Evolutionary conservation across 2,329 filamentous ascomycete species (phyloP), one percentile per base, ranked within the genome.

Genomic region (Sarocladium brachiariae): DNA sequence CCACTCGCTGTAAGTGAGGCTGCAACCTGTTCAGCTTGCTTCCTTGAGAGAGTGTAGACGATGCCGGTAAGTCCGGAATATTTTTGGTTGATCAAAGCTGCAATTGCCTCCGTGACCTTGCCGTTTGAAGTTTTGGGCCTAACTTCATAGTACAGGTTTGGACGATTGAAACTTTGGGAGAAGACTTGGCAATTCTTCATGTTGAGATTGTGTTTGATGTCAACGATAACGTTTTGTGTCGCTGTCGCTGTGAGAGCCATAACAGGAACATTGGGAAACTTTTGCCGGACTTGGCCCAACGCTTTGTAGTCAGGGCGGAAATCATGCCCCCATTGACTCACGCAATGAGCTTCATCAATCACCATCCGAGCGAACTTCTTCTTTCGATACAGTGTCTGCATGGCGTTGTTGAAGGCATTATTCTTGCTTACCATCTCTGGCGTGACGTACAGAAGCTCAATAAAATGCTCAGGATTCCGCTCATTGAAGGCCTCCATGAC

Each of bases 311-410:
- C 92, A 1, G 91, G 92, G 41, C 95, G 83, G 64, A 99, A 99
- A 65, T 99, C 93, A 59, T 99, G 93, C 1, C 93, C 93, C 93
- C 93, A 99, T 72, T 99, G 91, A 66, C 93, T 97, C 23, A 99
- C 92, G 66, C 93, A 99, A 65, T 99, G 93, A n/a, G 93, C 93
- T 70, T 99, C 95, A 58, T 99, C 93, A 55, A 99, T 95, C 50
- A 99, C 93, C 46, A 99, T 81, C 23, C 93, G 83, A 14, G 95
- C 92, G 49, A 99, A 80, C 59, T 85, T 87, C 3, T 77, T 73
- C 48, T 81, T 81, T 13, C 68, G 67, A 64, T 96, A 78, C n/a
- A 99, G 73, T 2, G 72, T 74, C 49, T 80, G 70, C 55, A 99
- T 75, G 2, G 75, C 78, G 49, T 74, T 76, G 52, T 83, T 71